Percentiles rank a stretch among this genome's conserved stretches.
phyloP scores from a whole-genome alignment of 1,284 basidiomycete species.

The Fomitopsis pinicola region DNA sequence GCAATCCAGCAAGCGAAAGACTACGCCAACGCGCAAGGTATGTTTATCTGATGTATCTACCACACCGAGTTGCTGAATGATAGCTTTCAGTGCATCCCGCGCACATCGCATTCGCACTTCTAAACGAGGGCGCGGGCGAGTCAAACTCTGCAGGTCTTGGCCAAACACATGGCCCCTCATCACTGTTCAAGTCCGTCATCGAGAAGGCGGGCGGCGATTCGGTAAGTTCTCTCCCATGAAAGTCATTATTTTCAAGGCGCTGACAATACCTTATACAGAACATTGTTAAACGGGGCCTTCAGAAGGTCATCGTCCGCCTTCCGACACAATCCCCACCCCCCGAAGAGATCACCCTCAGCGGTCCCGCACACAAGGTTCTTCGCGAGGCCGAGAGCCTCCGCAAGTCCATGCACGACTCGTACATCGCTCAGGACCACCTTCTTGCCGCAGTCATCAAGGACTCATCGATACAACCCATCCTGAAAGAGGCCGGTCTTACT shows the following conservation, averaged over 20 bases:
- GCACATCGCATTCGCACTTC: conserved; percentile 73
- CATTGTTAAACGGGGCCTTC: conserved; percentile 56
- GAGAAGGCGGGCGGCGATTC: conserved; percentile 76
- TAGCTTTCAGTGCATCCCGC: conserved; percentile 56
- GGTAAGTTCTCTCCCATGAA: conserved; percentile 35
- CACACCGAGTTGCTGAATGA: conserved; percentile 2
- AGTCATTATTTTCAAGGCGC: neutral
- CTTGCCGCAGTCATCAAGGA: conserved; percentile 76
- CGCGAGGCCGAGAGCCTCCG: conserved; percentile 78
- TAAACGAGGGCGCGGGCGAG: conserved; percentile 53
- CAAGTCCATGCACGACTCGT: conserved; percentile 90
- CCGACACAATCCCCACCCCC: conserved; percentile 86
- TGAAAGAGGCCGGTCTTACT: conserved; percentile 76
- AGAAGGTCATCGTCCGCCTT: conserved; percentile 70
- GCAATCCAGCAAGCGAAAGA: conserved; percentile 82
- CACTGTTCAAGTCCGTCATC: conserved; percentile 74
- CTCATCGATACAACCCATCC: conserved; percentile 52
- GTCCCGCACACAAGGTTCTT: conserved; percentile 63
- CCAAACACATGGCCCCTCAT: conserved; percentile 25
- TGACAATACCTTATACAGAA: conserved; percentile 33
- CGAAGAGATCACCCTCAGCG: conserved; percentile 68
- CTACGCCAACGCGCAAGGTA: conserved; percentile 75
- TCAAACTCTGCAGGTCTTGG: conserved; percentile 26
- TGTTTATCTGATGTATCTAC: conserved; percentile 6
- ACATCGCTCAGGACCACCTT: conserved; percentile 86